phyloP scores from a whole-genome alignment of 169 alveolate genomes.

The Eimeria maxima region DNA sequence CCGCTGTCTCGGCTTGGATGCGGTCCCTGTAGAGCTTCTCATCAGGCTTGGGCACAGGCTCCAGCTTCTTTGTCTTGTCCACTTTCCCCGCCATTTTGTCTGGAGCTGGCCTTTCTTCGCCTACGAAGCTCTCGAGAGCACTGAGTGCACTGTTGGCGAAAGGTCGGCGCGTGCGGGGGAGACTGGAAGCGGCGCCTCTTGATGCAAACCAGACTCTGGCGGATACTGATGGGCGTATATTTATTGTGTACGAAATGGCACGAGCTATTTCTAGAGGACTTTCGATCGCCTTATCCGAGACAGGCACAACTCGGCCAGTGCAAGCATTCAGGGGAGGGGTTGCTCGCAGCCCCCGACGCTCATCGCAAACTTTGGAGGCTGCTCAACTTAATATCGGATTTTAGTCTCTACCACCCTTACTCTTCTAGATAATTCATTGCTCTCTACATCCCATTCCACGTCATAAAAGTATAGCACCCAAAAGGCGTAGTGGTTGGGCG shows the following conservation, averaged over 20 bases:
- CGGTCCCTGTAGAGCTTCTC: slow-evolving; percentile 80
- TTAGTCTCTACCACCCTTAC: neutral
- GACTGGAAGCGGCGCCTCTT: slow-evolving; percentile 39
- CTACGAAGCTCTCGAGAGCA: slow-evolving; percentile 54
- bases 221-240: neutral
- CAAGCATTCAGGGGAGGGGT: slow-evolving; percentile 74
- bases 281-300: neutral
- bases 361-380: slow-evolving; percentile 38
- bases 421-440: neutral
- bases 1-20: slow-evolving; percentile 78
- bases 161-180: slow-evolving; percentile 79
- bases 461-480: slow-evolving; percentile 1
- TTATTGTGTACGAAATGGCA: neutral
- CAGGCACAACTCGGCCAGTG: slow-evolving; percentile 47
- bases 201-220: slow-evolving; percentile 41
- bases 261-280: neutral
- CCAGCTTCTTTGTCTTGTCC: slow-evolving; percentile 75
- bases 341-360: slow-evolving; percentile 81
- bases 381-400: neutral
- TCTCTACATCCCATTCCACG: neutral
- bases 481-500: neutral
- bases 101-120: slow-evolving; percentile 53
- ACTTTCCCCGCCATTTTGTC: slow-evolving; percentile 73
- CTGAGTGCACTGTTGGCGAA: slow-evolving; percentile 43
- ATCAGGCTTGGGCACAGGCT: slow-evolving; percentile 84